Conservation (phyloP, 352 stramenopile genomes). For the Pythium vanterpoolii region DNA sequence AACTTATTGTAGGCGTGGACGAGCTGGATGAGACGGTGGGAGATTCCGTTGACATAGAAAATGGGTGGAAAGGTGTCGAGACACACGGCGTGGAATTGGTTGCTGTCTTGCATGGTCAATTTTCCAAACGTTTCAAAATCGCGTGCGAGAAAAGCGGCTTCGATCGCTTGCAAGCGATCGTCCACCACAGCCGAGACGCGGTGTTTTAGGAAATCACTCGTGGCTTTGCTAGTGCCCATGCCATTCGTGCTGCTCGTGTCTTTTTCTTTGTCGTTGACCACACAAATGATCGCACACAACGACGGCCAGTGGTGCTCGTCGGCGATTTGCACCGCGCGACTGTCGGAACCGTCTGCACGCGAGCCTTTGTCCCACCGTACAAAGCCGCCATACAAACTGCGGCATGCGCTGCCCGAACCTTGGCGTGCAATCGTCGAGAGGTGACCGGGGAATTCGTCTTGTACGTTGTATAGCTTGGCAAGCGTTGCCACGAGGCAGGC, state of each 20-base stretch:
- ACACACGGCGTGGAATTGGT: constrained; percentile 98
- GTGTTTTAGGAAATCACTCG: constrained; percentile 89
- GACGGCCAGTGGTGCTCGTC: constrained; percentile 93
- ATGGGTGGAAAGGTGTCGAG: constrained; percentile 98
- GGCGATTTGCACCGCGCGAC: constrained; percentile 61
- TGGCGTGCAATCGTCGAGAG: constrained; percentile 92
- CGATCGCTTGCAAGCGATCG: constrained; percentile 84
- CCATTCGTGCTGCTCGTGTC: constrained; percentile 95
- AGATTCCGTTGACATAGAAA: constrained; percentile 98
- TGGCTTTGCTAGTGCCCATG: constrained; percentile 94
- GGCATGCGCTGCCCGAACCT: constrained; percentile 94
- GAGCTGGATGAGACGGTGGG: constrained; percentile 70
- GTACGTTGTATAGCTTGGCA: constrained; percentile 83
- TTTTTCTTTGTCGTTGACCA: constrained; percentile 96
- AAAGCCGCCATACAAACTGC: constrained; percentile 96
- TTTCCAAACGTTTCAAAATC: constrained; percentile 96
- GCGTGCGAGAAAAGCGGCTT: constrained; percentile 81
- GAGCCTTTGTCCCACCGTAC: constrained; percentile 94
- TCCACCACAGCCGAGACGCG: constrained; percentile 83
- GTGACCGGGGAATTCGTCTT: constrained; percentile 90
- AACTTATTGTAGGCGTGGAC: constrained; percentile 94
- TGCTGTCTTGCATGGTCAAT: constrained; percentile 98
- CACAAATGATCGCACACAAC: constrained; percentile 94
- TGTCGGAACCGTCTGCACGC: constrained; percentile 66
- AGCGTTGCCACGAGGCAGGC: constrained; percentile 91